phyloP scores from a whole-genome alignment of 805 yeast species.

The Kazachstania bromeliacearum region DNA sequence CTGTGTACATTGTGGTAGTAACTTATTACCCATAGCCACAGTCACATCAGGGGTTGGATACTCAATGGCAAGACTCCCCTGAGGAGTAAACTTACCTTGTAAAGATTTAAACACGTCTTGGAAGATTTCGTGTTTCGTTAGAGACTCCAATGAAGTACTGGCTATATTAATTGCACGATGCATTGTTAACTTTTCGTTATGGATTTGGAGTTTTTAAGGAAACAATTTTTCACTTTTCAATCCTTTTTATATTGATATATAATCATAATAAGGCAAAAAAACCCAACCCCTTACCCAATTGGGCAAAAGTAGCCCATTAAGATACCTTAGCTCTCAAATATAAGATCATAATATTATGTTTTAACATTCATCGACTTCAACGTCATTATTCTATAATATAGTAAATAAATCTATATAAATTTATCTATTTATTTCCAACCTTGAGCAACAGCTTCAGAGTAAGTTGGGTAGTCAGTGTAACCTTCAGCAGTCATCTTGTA shows the following conservation, averaged over 20 bases:
- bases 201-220: too few relatives aligned
- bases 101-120: conserved; percentile 22
- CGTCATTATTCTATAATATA: not conserved
- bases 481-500: conserved; percentile 33
- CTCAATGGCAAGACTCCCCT: conserved; percentile 10
- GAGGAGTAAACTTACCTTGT: conserved; percentile 14
- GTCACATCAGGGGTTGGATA: conserved; percentile 16
- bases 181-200: too few relatives aligned
- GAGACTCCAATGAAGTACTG: conserved; percentile 17
- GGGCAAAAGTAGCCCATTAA: not conserved
- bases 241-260: too few relatives aligned
- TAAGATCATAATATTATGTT: too few relatives aligned
- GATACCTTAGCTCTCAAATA: too few relatives aligned
- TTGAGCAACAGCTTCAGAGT: conserved; percentile 15
- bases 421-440: too few relatives aligned
- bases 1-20: conserved; percentile 59
- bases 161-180: conserved; percentile 11
- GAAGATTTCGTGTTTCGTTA: conserved; percentile 20
- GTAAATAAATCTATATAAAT: not conserved
- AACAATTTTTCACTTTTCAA: too few relatives aligned
- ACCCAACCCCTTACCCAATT: not conserved
- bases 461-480: conserved; percentile 36
- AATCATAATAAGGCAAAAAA: too few relatives aligned
- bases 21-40: conserved; percentile 71
- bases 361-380: too few relatives aligned